phyloP scores from a whole-genome alignment of 805 yeast genomes.

The Ogataea corticis region DNA sequence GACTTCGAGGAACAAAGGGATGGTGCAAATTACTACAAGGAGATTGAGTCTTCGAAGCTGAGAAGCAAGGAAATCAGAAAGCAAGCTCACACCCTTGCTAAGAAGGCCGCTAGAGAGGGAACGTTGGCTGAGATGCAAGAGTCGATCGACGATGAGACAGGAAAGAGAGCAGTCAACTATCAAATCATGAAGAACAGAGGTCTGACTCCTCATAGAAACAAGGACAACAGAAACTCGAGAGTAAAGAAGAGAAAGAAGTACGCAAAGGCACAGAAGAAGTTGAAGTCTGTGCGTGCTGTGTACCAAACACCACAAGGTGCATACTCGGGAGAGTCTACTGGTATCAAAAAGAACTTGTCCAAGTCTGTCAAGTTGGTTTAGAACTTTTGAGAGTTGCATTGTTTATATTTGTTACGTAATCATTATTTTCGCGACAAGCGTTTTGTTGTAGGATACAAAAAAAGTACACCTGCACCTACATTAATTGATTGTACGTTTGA shows the following conservation, averaged over 20 bases:
- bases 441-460: slow-evolving; percentile 2
- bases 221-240: slow-evolving; percentile 92
- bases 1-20: slow-evolving; percentile 43
- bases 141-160: slow-evolving; percentile 70
- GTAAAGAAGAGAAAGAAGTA: slow-evolving; percentile 98
- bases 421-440: background rate
- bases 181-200: slow-evolving; percentile 97
- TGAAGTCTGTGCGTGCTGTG: slow-evolving; percentile 88
- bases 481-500: too few relatives aligned
- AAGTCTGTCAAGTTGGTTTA: slow-evolving; percentile 77
- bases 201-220: slow-evolving; percentile 87
- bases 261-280: slow-evolving; percentile 91
- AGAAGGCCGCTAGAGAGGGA: slow-evolving; percentile 81
- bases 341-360: slow-evolving; percentile 93
- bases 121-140: slow-evolving; percentile 71
- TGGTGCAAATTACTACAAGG: slow-evolving; percentile 61
- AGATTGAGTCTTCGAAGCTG: slow-evolving; percentile 47
- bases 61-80: slow-evolving; percentile 55
- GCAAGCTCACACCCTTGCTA: slow-evolving; percentile 68
- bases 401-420: slow-evolving; percentile 5
- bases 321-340: slow-evolving; percentile 92
- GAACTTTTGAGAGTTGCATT: background rate
- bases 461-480: too few relatives aligned
- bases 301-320: slow-evolving; percentile 73
- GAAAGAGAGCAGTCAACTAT: slow-evolving; percentile 92